phyloP scores from a whole-genome alignment of 192 early-diverging fungal species.

The Podila minutissima region DNA sequence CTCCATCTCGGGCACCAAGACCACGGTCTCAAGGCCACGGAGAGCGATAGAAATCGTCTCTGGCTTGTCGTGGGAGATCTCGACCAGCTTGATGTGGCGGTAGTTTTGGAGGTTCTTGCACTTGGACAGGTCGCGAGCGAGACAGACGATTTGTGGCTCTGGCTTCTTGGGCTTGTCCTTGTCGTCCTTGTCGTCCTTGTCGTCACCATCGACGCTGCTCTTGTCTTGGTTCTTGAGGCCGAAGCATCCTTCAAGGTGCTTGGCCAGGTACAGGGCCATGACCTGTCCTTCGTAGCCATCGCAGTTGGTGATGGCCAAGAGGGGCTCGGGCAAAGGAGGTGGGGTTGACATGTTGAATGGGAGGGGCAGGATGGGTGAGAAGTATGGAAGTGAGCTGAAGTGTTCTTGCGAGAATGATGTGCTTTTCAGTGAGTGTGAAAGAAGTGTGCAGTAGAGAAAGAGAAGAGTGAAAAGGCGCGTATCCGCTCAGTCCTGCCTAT shows the following conservation, averaged over 20 bases:
- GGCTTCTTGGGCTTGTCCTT: not conserved
- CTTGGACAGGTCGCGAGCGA: constrained; percentile 16
- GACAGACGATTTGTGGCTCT: constrained; percentile 12
- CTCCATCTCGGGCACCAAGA: constrained; percentile 35
- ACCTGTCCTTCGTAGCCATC: constrained; percentile 30
- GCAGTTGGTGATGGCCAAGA: constrained; percentile 34
- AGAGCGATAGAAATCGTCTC: constrained; percentile 14
- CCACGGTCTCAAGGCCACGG: constrained; percentile 21
- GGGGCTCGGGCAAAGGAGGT: not conserved
- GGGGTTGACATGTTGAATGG: not conserved
- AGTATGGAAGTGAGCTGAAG: no score
- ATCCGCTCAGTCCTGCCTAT: no score
- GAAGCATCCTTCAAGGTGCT: constrained; percentile 9
- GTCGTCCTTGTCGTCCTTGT: not conserved
- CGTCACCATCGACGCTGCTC: not conserved
- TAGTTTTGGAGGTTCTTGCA: not conserved
- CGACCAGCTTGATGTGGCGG: constrained; percentile 13
- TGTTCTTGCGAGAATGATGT: no score
- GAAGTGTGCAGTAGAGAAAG: no score
- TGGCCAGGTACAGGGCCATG: constrained; percentile 16
- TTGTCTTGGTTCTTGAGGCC: not conserved
- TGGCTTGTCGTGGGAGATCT: constrained; percentile 19
- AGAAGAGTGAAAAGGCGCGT: no score
- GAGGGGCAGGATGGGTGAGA: not conserved
- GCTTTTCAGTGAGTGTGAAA: no score